A percentile compares a stretch with the other conserved stretches of the same genome.
Conservation (phyloP, 768 basidiomycete genomes). For the Pholiota molesta region DNA sequence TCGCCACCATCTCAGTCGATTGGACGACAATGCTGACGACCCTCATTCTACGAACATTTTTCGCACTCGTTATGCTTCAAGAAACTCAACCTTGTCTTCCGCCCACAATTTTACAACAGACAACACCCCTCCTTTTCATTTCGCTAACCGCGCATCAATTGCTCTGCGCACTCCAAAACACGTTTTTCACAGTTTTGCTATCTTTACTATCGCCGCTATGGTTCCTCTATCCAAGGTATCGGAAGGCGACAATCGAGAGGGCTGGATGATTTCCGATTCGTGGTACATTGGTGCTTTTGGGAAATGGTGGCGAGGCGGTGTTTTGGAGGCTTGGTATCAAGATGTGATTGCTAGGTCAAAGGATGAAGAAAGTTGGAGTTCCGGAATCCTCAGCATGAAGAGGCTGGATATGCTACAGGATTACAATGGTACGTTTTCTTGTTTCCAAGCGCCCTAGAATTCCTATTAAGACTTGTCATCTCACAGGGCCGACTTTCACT, state of each 20-base stretch:
- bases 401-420: conserved; percentile 71
- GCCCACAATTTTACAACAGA: conserved; percentile 32
- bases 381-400: conserved; percentile 78
- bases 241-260: conserved; percentile 43
- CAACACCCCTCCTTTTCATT: conserved; percentile 67
- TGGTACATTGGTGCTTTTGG: conserved; percentile 94
- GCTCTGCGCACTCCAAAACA: conserved; percentile 91
- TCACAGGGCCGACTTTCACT: conserved; percentile 52
- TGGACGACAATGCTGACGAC: conserved; percentile 70
- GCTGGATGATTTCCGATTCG: conserved; percentile 66
- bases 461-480: conserved; percentile 1
- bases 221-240: conserved; percentile 53
- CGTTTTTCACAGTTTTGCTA: conserved; percentile 82
- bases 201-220: conserved; percentile 86
- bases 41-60: conserved; percentile 38
- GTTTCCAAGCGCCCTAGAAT: conserved; percentile 5
- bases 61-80: conserved; percentile 28
- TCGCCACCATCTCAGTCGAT: conserved; percentile 86
- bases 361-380: conserved; percentile 75
- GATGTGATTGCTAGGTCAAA: conserved; percentile 64
- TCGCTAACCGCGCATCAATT: conserved; percentile 90
- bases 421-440: conserved; percentile 55
- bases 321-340: conserved; percentile 81
- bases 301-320: conserved; percentile 86
- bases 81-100: conserved; percentile 30